Evolutionary conservation across 2,329 filamentous ascomycete genomes (phyloP), one percentile per base, ranked within the genome.

Genomic region (Ophiosphaerella narmari): DNA sequence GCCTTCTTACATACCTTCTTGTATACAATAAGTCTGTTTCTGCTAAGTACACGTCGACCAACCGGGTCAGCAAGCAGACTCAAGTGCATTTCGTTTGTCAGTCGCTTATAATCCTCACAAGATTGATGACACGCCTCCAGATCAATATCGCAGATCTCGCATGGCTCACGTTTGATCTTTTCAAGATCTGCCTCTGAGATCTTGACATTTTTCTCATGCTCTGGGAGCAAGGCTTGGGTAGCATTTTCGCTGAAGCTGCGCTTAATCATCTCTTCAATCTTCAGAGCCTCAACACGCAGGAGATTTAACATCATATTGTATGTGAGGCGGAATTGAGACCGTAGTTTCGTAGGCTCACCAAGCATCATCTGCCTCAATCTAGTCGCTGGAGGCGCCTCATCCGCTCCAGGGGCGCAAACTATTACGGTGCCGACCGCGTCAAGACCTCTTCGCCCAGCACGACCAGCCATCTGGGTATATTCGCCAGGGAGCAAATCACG

Each of bases 211-310:
- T 96, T 96, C 74, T 99, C 92, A 64, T 97, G 93, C 73, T 97
- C 92, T 0, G 94, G 94, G 1, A 97, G 79, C 11, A 97, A 77
- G 55, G 95, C 92, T 69, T 99, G 94, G 0, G 93, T 97, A 21
- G 93, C 93, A 74, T 99, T 94, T 73, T 99, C 94, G 44, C 93
- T 97, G 79, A 99, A 99, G 72, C 92, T 97, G 59, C 94, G 88
- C 81, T 99, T 99, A 79, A 99, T 99, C 94, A 99, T 99, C 75
- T 99, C 94, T 72, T 99, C 94, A 62, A 99, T 97, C 77, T 97
- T 97, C 59, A 99, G 77, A 2, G 94, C 94, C 73, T 99, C 94
- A 2, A 99, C 94, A 32, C 94, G 88, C 41, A 99, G 80, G 29
- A 99, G 80, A 67, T 97, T 99, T 26, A 99, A 79, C 53, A 99